Conservation (phyloP, 257 asterid species). For the Primulina tabacum region DNA sequence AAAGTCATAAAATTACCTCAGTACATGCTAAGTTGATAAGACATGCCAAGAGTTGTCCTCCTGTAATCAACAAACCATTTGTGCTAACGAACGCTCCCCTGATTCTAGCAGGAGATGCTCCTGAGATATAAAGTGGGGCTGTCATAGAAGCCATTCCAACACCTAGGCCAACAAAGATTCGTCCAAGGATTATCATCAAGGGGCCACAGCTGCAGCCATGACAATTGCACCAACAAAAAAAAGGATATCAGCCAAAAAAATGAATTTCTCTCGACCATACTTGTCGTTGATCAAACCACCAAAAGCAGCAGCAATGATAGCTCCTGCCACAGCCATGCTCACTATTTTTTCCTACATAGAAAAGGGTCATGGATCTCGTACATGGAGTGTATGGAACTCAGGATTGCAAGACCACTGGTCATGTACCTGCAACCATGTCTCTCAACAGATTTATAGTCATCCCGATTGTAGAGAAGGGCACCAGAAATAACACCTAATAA, state of each 20-base stretch:
- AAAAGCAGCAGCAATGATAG: slow-evolving; percentile 68
- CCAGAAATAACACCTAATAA: slow-evolving; percentile 83
- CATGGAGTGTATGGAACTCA: neutral
- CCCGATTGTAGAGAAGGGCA: slow-evolving; percentile 71
- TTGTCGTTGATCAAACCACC: slow-evolving; percentile 42
- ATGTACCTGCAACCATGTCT: neutral
- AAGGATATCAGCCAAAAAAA: neutral
- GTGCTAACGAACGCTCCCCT: neutral
- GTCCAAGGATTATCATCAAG: neutral
- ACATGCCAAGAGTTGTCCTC: neutral
- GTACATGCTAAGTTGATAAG: neutral
- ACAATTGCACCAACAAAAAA: neutral
- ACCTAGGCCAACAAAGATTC: neutral
- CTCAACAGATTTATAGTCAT: slow-evolving; percentile 49
- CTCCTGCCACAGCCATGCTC: slow-evolving; percentile 84
- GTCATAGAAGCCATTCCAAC: neutral
- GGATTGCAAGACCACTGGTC: neutral
- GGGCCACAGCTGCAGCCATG: neutral
- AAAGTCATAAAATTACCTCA: neutral
- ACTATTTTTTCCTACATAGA: slow-evolving; percentile 65
- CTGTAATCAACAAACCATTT: slow-evolving; percentile 1
- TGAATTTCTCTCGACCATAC: neutral
- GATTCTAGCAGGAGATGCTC: neutral
- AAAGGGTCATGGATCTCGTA: neutral
- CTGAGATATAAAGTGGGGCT: neutral